Evolutionary conservation across 2,329 filamentous ascomycete genomes (phyloP).

Genomic region (Ceratocystis variospora): DNA sequence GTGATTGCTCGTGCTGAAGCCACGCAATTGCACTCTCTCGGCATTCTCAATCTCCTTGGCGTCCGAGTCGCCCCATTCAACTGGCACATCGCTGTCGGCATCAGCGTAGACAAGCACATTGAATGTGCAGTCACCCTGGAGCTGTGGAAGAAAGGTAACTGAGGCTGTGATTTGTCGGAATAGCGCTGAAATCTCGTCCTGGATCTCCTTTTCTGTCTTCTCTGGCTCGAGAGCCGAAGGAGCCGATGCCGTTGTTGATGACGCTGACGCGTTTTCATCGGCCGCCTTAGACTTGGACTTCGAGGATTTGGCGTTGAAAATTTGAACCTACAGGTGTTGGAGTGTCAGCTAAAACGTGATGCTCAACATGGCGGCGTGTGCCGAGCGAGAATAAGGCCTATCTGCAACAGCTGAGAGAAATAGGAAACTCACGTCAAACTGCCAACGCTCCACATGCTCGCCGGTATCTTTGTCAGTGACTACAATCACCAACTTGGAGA

Average conservation of each 20-base stretch:
- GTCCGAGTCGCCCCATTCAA: conserved; percentile 97
- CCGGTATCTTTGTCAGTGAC: conserved; percentile 96
- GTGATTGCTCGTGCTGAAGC: conserved; percentile 91
- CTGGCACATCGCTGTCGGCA: conserved; percentile 86
- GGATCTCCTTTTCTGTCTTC: conserved; percentile 88
- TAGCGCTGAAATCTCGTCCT: conserved; percentile 87
- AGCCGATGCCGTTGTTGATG: conserved; percentile 14
- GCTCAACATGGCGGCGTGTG: neutral
- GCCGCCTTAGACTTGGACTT: conserved; percentile 37
- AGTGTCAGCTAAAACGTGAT: neutral
- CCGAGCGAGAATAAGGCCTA: neutral
- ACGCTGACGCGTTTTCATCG: conserved; percentile 47
- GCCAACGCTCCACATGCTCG: conserved; percentile 92
- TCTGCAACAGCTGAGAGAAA: neutral
- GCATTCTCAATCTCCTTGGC: conserved; percentile 91
- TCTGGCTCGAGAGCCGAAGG: conserved; percentile 33
- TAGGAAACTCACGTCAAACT: conserved; percentile 62
- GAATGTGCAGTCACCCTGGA: conserved; percentile 85
- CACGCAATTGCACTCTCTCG: conserved; percentile 87
- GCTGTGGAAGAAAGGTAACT: conserved; percentile 88
- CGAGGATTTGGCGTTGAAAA: conserved; percentile 28
- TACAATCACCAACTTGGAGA: conserved; percentile 91
- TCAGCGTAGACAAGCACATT: conserved; percentile 97
- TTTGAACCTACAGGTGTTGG: conserved; percentile 26
- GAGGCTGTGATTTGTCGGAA: conserved; percentile 97